Evolutionary conservation across 371 early-diverging fungal genomes (phyloP).

Genomic region (Lichtheimia ornata): DNA sequence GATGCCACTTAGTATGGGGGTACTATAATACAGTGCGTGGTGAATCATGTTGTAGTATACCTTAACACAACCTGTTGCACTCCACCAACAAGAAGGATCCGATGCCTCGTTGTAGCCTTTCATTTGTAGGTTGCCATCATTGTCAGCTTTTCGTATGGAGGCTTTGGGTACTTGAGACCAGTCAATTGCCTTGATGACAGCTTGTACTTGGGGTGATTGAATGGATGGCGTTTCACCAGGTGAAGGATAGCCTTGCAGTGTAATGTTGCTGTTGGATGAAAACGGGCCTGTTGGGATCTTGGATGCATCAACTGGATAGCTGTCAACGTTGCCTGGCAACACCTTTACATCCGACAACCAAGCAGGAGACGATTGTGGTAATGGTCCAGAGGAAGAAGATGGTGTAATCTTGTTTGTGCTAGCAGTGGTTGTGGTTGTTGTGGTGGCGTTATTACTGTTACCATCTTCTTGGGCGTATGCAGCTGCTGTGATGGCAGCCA

Average conservation of each 20-base stretch:
- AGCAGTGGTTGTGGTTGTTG: no score
- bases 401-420: not conserved
- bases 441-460: no score
- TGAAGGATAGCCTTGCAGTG: conserved; percentile 35
- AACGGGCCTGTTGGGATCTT: conserved; percentile 15
- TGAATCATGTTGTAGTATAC: no score
- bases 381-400: conserved; percentile 18
- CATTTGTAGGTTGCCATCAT: conserved; percentile 21
- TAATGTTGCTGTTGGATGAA: conserved; percentile 21
- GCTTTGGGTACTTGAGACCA: conserved; percentile 51
- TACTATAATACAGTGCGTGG: no score
- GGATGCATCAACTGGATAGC: conserved; percentile 33
- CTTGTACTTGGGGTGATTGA: conserved; percentile 32
- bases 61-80: conserved; percentile 40
- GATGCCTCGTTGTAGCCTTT: conserved; percentile 25
- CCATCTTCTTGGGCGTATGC: no score
- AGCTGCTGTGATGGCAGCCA: no score
- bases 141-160: conserved; percentile 20
- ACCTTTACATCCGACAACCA: conserved; percentile 38
- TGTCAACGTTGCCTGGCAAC: conserved; percentile 26
- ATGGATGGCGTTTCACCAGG: conserved; percentile 36
- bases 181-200: conserved; percentile 43
- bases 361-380: conserved; percentile 43
- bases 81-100: conserved; percentile 55
- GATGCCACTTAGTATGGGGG: no score